phyloP scores from a whole-genome alignment of 148 eudicot species.

The Cornus florida region DNA sequence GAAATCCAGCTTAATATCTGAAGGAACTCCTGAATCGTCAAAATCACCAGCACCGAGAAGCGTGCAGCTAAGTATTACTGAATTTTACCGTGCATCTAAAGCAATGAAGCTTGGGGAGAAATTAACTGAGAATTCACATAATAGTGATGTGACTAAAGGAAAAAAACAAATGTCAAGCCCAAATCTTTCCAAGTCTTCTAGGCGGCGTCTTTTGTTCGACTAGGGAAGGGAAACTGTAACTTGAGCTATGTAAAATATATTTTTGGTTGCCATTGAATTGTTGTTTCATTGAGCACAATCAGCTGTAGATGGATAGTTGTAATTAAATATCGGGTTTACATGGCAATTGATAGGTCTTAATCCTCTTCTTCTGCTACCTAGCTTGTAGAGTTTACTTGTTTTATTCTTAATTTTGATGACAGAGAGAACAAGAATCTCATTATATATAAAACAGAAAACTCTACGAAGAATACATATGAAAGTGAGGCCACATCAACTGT shows the following conservation, averaged over 20 bases:
- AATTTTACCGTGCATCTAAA: slow-evolving; percentile 75
- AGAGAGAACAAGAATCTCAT: no score
- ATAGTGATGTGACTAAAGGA: slow-evolving; percentile 26
- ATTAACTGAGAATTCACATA: slow-evolving; percentile 11
- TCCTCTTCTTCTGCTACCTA: not conserved
- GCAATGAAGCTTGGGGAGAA: slow-evolving; percentile 26
- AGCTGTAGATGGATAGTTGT: not conserved
- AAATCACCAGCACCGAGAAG: slow-evolving; percentile 36
- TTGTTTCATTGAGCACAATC: not conserved
- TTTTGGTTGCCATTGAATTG: not conserved
- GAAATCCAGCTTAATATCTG: slow-evolving; percentile 22
- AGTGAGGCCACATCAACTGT: not conserved
- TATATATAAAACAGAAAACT: no score
- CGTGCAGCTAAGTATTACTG: slow-evolving; percentile 65
- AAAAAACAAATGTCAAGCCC: slow-evolving; percentile 39
- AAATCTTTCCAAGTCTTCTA: slow-evolving; percentile 72
- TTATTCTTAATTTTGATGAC: not conserved
- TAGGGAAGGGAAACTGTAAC: slow-evolving; percentile 16
- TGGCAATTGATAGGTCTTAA: not conserved
- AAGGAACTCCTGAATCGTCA: slow-evolving; percentile 28
- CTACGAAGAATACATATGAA: not conserved
- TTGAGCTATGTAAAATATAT: not conserved
- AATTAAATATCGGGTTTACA: not conserved
- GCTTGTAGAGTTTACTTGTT: not conserved
- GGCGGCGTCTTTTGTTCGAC: slow-evolving; percentile 69